Evolutionary conservation across 2,329 filamentous ascomycete genomes (phyloP).

Genomic region (Botrytis galanthina): DNA sequence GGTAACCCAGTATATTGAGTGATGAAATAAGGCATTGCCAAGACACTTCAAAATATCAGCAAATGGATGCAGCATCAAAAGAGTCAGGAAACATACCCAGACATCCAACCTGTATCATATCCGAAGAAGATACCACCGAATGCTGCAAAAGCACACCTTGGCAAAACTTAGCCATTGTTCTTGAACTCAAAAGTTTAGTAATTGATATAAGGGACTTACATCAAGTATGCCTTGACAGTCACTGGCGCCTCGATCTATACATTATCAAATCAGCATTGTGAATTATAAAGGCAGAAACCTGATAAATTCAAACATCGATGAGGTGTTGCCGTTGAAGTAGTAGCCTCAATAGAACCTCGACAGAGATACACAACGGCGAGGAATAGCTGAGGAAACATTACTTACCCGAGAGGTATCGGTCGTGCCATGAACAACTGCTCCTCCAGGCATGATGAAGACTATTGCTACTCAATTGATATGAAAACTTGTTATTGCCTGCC

Average conservation of each 20-base stretch:
- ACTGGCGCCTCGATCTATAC: conserved; percentile 18
- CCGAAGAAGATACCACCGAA: conserved; percentile 55
- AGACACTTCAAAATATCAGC: conserved; percentile 16
- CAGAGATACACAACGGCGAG: background rate
- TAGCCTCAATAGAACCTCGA: background rate
- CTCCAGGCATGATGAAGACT: conserved; percentile 20
- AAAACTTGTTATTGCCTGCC: background rate
- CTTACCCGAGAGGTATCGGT: conserved; percentile 22
- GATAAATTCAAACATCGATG: background rate
- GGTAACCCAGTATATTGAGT: conserved; percentile 26
- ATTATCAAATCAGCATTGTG: background rate
- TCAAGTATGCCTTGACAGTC: conserved; percentile 16
- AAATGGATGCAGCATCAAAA: background rate
- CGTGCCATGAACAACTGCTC: conserved; percentile 21
- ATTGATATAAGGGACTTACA: background rate
- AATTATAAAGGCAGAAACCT: background rate
- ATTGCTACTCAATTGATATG: conserved; percentile 4
- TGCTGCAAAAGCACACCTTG: conserved; percentile 61
- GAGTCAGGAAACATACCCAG: conserved; percentile 6
- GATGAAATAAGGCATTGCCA: conserved; percentile 31
- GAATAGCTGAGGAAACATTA: background rate
- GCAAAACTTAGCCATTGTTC: background rate
- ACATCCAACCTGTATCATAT: conserved; percentile 74
- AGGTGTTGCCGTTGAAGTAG: background rate
- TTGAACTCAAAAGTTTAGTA: background rate